Percentiles rank a stretch among this genome's conserved stretches.
Conservation (phyloP, 345 rosid genomes). For the Pugionium cornutum region DNA sequence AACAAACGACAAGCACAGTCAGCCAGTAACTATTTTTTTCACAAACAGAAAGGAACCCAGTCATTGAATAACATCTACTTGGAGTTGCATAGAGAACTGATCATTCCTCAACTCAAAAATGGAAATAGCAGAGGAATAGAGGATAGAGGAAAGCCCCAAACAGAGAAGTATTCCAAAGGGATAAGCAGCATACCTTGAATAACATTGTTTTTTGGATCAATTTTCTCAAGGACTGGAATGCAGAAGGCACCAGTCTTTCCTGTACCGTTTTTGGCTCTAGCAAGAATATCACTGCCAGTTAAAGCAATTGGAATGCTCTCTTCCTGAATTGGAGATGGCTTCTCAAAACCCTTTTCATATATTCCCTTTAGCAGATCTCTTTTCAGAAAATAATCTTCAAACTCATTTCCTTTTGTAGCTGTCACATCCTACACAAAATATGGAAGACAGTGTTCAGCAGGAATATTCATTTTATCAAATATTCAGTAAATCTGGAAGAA, state of each 20-base stretch:
- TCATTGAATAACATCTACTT: background rate
- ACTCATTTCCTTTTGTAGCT: slow-evolving; percentile 97
- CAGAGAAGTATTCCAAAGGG: background rate
- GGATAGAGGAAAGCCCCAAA: background rate
- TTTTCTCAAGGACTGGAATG: slow-evolving; percentile 93
- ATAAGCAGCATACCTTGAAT: slow-evolving; percentile 73
- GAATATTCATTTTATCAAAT: background rate
- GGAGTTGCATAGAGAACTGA: slow-evolving; percentile 11
- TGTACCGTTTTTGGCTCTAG: slow-evolving; percentile 99
- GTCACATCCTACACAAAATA: slow-evolving; percentile 83
- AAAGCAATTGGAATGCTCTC: slow-evolving; percentile 99
- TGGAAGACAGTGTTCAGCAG: slow-evolving; percentile 38
- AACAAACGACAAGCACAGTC: slow-evolving; percentile 10
- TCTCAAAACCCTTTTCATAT: slow-evolving; percentile 97
- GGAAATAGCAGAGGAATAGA: background rate
- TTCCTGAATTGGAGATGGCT: slow-evolving; percentile 99
- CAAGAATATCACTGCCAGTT: slow-evolving; percentile 98
- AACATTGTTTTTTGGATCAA: slow-evolving; percentile 87
- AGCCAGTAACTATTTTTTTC: background rate
- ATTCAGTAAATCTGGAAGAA: background rate
- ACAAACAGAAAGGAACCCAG: background rate
- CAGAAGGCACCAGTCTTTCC: slow-evolving; percentile 99
- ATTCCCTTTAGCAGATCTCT: slow-evolving; percentile 96
- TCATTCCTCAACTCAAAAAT: background rate
- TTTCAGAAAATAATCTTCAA: slow-evolving; percentile 97